Conservation (phyloP, 345 rosid genomes). For the Capsella bursapastoris region DNA sequence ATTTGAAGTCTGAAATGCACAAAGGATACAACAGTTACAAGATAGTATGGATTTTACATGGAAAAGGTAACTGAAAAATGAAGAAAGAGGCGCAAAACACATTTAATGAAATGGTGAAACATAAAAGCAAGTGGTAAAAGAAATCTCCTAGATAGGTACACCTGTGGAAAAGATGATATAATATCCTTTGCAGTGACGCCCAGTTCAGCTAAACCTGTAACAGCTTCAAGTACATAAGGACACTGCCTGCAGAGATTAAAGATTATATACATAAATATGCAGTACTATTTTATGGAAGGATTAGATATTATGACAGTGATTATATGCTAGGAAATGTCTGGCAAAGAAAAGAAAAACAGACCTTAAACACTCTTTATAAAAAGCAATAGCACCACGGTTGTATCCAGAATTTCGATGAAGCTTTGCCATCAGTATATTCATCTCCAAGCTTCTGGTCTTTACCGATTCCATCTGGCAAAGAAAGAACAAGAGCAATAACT, state of each 20-base stretch:
- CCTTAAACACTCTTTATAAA: conserved; percentile 95
- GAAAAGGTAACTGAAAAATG: background rate
- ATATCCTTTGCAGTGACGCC: conserved; percentile 91
- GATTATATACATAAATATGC: conserved; percentile 7
- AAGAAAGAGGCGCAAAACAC: conserved; percentile 4
- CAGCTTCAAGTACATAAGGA: conserved; percentile 82
- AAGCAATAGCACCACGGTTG: conserved; percentile 82
- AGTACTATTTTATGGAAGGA: no score
- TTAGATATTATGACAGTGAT: conserved; percentile 22
- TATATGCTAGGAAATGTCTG: conserved; percentile 7
- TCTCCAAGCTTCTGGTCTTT: conserved; percentile 90
- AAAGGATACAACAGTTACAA: conserved; percentile 8
- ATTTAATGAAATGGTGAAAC: background rate
- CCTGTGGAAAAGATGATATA: conserved; percentile 82
- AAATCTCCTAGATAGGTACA: conserved; percentile 40
- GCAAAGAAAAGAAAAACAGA: conserved; percentile 36
- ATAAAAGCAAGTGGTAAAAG: background rate
- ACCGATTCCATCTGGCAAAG: conserved; percentile 84
- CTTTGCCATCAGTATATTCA: conserved; percentile 93
- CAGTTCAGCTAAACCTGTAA: conserved; percentile 87
- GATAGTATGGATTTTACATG: background rate
- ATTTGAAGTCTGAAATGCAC: conserved; percentile 63
- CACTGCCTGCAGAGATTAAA: conserved; percentile 66
- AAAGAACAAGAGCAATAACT: conserved; percentile 8
- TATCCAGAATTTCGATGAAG: conserved; percentile 87